Percentiles rank a stretch among this genome's conserved stretches.
These are phyloP conservation scores for Sphagnum tenellum DNA, from an alignment of 225 moss, liverwort and hornwort genomes.

Conservation along the genomic window DNA sequence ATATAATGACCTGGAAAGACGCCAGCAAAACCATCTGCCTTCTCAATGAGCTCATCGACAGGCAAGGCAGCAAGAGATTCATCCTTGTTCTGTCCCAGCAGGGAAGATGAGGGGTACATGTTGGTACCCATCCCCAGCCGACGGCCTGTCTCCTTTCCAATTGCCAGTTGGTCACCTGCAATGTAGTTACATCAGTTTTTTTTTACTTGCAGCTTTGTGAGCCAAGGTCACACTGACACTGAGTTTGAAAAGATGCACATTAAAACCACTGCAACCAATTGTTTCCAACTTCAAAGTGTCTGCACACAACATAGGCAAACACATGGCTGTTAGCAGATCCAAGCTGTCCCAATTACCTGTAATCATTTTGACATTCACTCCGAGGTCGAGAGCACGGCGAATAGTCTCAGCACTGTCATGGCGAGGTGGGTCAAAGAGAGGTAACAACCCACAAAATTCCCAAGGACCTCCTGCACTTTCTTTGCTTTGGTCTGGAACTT, in stretches of 20 bases:
- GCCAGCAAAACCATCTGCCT: slow-evolving; percentile 82
- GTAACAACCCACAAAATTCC: slow-evolving; percentile 50
- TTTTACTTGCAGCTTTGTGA: too few species aligned
- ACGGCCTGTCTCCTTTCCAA: slow-evolving; percentile 71
- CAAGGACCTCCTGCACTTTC: slow-evolving; percentile 47
- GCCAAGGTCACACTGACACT: too few species aligned
- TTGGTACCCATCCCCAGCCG: slow-evolving; percentile 73
- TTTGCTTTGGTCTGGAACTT: slow-evolving; percentile 45
- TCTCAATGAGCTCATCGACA: slow-evolving; percentile 66
- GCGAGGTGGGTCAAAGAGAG: slow-evolving; percentile 70
- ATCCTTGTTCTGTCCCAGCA: slow-evolving; percentile 36
- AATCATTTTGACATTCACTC: slow-evolving; percentile 84
- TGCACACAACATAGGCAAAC: too few species aligned
- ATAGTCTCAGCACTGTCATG: slow-evolving; percentile 81
- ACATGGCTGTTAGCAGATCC: too few species aligned
- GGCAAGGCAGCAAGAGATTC: slow-evolving; percentile 36
- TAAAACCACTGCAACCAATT: too few species aligned
- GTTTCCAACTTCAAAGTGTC: too few species aligned
- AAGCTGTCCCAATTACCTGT: slow-evolving; percentile 16
- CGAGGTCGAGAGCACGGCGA: slow-evolving; percentile 54
- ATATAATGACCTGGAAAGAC: slow-evolving; percentile 54
- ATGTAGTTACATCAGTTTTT: too few species aligned
- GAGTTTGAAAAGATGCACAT: too few species aligned
- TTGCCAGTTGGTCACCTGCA: slow-evolving; percentile 62
- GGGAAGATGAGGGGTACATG: slow-evolving; percentile 73